A percentile compares a stretch with the other conserved stretches of the same genome.
Conservation (phyloP, 768 basidiomycete genomes). For the Termitomyces sp. region DNA sequence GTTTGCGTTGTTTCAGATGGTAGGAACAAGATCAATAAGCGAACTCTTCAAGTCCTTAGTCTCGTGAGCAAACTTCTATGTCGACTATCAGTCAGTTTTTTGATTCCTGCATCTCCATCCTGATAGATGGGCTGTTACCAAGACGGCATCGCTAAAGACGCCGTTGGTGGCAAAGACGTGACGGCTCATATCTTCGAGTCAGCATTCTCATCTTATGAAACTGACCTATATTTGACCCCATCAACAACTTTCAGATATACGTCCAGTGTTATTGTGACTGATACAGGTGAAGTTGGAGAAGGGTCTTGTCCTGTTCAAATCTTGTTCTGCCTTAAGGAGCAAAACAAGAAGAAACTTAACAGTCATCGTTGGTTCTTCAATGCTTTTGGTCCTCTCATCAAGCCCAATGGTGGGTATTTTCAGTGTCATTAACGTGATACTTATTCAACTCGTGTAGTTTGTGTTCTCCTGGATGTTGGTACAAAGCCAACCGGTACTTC, state of each 20-base stretch:
- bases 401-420: slow-evolving; percentile 63
- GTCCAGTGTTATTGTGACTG: slow-evolving; percentile 71
- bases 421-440: not conserved
- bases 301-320: slow-evolving; percentile 81
- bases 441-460: slow-evolving; percentile 42
- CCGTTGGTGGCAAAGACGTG: slow-evolving; percentile 83
- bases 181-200: slow-evolving; percentile 93
- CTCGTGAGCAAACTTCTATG: slow-evolving; percentile 41
- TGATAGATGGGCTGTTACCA: slow-evolving; percentile 82
- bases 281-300: slow-evolving; percentile 72
- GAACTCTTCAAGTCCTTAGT: slow-evolving; percentile 84
- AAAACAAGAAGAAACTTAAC: slow-evolving; percentile 97
- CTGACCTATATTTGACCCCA: not conserved
- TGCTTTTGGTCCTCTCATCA: slow-evolving; percentile 83
- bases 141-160: slow-evolving; percentile 87
- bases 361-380: slow-evolving; percentile 98
- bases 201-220: slow-evolving; percentile 15
- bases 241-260: slow-evolving; percentile 50
- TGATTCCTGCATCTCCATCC: not conserved
- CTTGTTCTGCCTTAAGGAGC: slow-evolving; percentile 89
- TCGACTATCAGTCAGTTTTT: not conserved
- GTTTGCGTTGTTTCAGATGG: slow-evolving; percentile 87
- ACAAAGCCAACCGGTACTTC: slow-evolving; percentile 94
- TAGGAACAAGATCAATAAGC: slow-evolving; percentile 82
- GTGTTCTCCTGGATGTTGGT: slow-evolving; percentile 89